Evolutionary conservation across 192 early-diverging fungal species (phyloP).

Genomic region (Paraglomus brasilianum): DNA sequence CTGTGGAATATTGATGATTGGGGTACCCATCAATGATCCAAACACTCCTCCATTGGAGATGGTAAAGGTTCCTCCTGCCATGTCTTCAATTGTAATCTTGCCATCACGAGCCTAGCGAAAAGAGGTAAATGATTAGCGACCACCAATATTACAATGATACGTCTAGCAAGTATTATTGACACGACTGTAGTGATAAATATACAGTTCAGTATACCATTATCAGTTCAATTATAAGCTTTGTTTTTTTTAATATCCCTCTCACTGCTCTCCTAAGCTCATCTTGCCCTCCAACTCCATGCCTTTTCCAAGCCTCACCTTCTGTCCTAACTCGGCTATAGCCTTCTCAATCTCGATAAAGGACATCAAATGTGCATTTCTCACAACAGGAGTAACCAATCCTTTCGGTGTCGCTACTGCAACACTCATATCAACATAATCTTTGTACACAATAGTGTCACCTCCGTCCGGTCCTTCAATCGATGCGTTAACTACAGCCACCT

Average conservation of each 20-base stretch:
- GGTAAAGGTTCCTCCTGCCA: conserved; percentile 98
- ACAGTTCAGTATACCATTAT: no score
- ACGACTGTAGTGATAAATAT: background rate
- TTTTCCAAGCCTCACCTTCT: conserved; percentile 53
- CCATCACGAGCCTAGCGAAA: conserved; percentile 83
- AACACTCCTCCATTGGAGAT: conserved; percentile 99
- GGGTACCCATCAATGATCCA: conserved; percentile 95
- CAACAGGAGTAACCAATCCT: conserved; percentile 95
- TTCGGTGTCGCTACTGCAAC: conserved; percentile 98
- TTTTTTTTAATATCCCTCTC: no score
- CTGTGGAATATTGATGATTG: conserved; percentile 98
- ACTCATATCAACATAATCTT: conserved; percentile 92
- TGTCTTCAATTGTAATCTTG: conserved; percentile 95
- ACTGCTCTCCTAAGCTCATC: no score
- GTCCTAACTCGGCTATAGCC: conserved; percentile 83
- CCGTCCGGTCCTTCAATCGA: conserved; percentile 64
- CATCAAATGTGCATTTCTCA: conserved; percentile 88
- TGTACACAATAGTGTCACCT: conserved; percentile 87
- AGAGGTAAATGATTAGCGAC: conserved; percentile 4
- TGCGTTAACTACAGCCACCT: conserved; percentile 93
- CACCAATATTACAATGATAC: background rate
- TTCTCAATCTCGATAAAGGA: conserved; percentile 89
- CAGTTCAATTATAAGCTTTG: background rate
- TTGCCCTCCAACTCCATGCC: background rate
- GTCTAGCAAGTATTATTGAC: no score